phyloP scores from a whole-genome alignment of 2,329 filamentous ascomycete genomes.

The Pseudogymnoascus sp. region DNA sequence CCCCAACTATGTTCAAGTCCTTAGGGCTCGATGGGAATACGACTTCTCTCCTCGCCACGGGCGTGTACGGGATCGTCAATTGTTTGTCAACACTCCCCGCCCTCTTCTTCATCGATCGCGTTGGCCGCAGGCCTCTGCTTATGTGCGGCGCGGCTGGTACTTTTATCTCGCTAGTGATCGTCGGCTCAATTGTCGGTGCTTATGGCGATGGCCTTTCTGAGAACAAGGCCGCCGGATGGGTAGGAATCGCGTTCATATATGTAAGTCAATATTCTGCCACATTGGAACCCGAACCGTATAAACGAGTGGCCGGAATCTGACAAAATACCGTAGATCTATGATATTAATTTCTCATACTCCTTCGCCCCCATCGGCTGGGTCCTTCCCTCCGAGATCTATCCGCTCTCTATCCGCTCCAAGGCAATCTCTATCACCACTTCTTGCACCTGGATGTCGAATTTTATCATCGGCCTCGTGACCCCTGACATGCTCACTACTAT shows the following conservation, averaged over 20 bases:
- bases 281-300: background rate
- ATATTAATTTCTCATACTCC: constrained; percentile 55
- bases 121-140: constrained; percentile 32
- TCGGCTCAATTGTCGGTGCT: constrained; percentile 45
- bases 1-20: constrained; percentile 39
- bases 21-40: constrained; percentile 38
- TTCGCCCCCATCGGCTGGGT: constrained; percentile 52
- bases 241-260: constrained; percentile 50
- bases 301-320: background rate
- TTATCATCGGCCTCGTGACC: constrained; percentile 46
- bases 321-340: constrained; percentile 41
- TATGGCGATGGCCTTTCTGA: constrained; percentile 40
- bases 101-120: constrained; percentile 25
- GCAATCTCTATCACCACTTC: constrained; percentile 54
- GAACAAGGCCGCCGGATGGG: constrained; percentile 49
- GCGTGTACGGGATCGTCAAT: constrained; percentile 51
- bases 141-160: constrained; percentile 43
- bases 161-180: constrained; percentile 47
- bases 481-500: constrained; percentile 49
- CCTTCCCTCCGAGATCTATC: constrained; percentile 52
- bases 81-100: constrained; percentile 38
- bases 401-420: constrained; percentile 49
- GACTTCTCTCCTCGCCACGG: constrained; percentile 46
- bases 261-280: constrained; percentile 25
- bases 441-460: constrained; percentile 53